phyloP scores from a whole-genome alignment of 257 asterid species.

The Parsonsia alboflavescens region DNA sequence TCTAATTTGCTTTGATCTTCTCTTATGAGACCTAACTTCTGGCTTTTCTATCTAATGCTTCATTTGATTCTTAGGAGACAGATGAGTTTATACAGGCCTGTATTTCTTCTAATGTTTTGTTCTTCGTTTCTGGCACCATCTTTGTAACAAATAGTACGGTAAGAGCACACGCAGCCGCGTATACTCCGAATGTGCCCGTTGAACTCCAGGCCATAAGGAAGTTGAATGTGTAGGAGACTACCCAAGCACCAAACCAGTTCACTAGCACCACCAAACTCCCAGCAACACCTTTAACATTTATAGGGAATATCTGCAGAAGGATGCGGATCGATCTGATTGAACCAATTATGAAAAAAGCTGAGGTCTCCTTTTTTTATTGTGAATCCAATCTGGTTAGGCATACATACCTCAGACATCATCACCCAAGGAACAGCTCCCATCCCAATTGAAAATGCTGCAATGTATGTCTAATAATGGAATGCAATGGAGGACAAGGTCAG shows the following conservation, averaged over 20 bases:
- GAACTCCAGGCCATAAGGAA: constrained; percentile 75
- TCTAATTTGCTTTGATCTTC: background rate
- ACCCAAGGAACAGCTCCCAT: constrained; percentile 96
- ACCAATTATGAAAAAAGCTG: background rate
- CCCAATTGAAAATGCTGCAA: constrained; percentile 70
- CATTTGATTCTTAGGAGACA: background rate
- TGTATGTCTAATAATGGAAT: constrained; percentile 44
- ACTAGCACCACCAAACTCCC: constrained; percentile 80
- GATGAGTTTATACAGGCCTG: constrained; percentile 57
- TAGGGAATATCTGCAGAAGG: constrained; percentile 61
- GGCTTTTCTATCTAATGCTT: background rate
- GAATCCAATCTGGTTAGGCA: background rate
- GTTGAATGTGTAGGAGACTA: constrained; percentile 72
- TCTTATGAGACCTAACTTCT: too few species aligned
- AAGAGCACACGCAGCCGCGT: constrained; percentile 45
- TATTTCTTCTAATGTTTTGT: constrained; percentile 77
- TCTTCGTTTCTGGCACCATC: constrained; percentile 84
- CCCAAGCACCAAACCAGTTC: constrained; percentile 91
- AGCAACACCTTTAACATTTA: constrained; percentile 66
- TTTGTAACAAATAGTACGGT: constrained; percentile 55
- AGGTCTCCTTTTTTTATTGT: background rate
- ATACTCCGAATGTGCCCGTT: constrained; percentile 56
- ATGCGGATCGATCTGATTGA: background rate
- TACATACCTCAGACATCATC: constrained; percentile 79
- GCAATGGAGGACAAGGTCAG: background rate